Conservation (phyloP, 2,329 filamentous ascomycete species). For the Pyrenochaeta sp. region DNA sequence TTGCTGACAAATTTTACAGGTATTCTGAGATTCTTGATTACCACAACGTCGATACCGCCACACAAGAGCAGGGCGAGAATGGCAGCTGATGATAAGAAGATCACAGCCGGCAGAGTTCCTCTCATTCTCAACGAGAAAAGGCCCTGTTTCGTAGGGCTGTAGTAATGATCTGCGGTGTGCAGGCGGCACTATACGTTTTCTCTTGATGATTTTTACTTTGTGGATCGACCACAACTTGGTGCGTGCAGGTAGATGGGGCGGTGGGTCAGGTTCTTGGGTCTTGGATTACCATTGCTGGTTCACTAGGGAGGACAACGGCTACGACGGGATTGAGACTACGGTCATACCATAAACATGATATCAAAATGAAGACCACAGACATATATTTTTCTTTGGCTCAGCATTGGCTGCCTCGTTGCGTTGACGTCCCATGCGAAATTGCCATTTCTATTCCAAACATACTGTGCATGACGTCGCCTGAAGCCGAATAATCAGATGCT, state of each 20-base stretch:
- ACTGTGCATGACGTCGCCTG: too few species aligned
- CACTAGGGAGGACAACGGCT: slow-evolving; percentile 11
- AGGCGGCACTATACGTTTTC: slow-evolving; percentile 25
- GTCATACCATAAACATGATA: slow-evolving; percentile 20
- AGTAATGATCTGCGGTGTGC: slow-evolving; percentile 22
- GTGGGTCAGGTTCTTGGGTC: slow-evolving; percentile 15
- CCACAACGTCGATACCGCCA: slow-evolving; percentile 86
- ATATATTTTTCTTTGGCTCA: slow-evolving; percentile 6
- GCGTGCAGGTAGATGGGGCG: slow-evolving; percentile 25
- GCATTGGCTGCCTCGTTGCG: too few species aligned
- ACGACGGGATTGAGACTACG: slow-evolving; percentile 9
- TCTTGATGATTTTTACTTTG: slow-evolving; percentile 24
- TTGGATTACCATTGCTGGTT: slow-evolving; percentile 21
- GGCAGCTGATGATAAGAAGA: slow-evolving; percentile 34
- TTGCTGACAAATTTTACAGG: slow-evolving; percentile 62
- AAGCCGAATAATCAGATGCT: too few species aligned
- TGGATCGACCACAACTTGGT: slow-evolving; percentile 13
- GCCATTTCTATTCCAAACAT: too few species aligned
- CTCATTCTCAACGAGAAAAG: slow-evolving; percentile 13
- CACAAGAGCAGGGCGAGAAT: slow-evolving; percentile 40
- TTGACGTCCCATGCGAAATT: too few species aligned
- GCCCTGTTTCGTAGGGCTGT: slow-evolving; percentile 17
- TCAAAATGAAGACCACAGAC: slow-evolving; percentile 16
- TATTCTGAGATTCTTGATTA: slow-evolving; percentile 99
- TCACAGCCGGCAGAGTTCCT: slow-evolving; percentile 18